phyloP scores from a whole-genome alignment of 1,284 basidiomycete species.

The Naganishia albida region DNA sequence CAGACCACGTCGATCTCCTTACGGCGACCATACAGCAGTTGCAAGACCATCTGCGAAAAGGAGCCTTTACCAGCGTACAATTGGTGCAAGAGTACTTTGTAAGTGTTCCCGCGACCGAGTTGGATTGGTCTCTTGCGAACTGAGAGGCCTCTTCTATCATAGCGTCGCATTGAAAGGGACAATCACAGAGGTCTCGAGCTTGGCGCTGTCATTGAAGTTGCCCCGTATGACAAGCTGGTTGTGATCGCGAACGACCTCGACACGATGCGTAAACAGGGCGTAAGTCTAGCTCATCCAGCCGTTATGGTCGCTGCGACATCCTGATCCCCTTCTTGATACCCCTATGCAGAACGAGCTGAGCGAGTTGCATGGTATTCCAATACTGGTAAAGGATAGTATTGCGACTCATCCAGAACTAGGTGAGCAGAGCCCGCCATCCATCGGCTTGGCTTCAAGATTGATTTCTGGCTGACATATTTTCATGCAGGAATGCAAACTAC shows the following conservation, averaged over 20 bases:
- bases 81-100: conserved; percentile 38
- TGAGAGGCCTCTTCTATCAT: background rate
- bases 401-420: conserved; percentile 39
- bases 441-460: background rate
- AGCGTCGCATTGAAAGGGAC: conserved; percentile 23
- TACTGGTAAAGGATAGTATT: conserved; percentile 43
- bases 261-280: background rate
- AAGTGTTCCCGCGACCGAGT: conserved; percentile 11
- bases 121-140: too few relatives aligned
- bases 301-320: too few relatives aligned
- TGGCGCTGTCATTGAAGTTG: conserved; percentile 12
- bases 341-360: conserved; percentile 5
- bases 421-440: conserved; percentile 34
- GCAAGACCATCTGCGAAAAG: conserved; percentile 34
- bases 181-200: conserved; percentile 14
- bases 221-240: background rate
- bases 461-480: background rate
- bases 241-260: conserved; percentile 11
- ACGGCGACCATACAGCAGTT: conserved; percentile 37
- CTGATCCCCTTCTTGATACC: background rate
- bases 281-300: conserved; percentile 4
- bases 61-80: conserved; percentile 37
- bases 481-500: conserved; percentile 27
- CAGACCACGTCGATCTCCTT: conserved; percentile 14
- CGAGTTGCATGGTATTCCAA: conserved; percentile 41